A percentile compares a stretch with the other conserved stretches of the same genome.
phyloP scores from a whole-genome alignment of 2,329 filamentous ascomycete species.

The Cryphonectria japonica region DNA sequence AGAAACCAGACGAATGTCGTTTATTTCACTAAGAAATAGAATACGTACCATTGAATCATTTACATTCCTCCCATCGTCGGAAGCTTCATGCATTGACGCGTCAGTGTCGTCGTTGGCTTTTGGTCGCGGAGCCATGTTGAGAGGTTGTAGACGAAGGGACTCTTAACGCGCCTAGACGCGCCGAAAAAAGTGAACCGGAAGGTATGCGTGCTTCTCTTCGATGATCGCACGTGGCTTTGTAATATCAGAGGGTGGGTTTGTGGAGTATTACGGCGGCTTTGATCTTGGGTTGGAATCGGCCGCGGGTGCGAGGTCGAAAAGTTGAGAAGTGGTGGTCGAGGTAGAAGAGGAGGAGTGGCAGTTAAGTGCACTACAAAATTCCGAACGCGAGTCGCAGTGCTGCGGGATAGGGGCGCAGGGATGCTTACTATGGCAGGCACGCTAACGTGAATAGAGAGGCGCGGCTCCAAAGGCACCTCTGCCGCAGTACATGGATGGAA shows the following conservation, averaged over 20 bases:
- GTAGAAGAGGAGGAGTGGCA: constrained; percentile 21
- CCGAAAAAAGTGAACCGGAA: constrained; percentile 31
- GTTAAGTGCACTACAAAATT: constrained; percentile 16
- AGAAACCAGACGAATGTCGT: not conserved
- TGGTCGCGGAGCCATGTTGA: constrained; percentile 60
- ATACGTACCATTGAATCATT: constrained; percentile 56
- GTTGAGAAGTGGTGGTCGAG: constrained; percentile 22
- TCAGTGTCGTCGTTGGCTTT: constrained; percentile 61
- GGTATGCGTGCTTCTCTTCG: constrained; percentile 11
- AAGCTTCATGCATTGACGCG: constrained; percentile 66
- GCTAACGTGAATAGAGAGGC: constrained; percentile 21
- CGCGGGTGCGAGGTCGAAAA: constrained; percentile 24
- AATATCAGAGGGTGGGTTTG: constrained; percentile 3
- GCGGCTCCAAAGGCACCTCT: constrained; percentile 16
- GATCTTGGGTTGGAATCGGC: constrained; percentile 9
- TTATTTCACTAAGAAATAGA: not conserved
- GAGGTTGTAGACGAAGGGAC: constrained; percentile 33
- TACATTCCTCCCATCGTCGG: constrained; percentile 45
- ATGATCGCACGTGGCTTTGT: constrained; percentile 4
- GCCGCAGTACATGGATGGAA: not conserved
- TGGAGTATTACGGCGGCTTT: constrained; percentile 15
- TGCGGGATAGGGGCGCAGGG: constrained; percentile 19
- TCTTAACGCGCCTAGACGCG: constrained; percentile 46
- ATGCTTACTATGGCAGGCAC: constrained; percentile 9
- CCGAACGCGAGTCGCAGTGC: constrained; percentile 13